Evolutionary conservation across 2,329 filamentous ascomycete species (phyloP).

Genomic region (Botrytis paeoniae): DNA sequence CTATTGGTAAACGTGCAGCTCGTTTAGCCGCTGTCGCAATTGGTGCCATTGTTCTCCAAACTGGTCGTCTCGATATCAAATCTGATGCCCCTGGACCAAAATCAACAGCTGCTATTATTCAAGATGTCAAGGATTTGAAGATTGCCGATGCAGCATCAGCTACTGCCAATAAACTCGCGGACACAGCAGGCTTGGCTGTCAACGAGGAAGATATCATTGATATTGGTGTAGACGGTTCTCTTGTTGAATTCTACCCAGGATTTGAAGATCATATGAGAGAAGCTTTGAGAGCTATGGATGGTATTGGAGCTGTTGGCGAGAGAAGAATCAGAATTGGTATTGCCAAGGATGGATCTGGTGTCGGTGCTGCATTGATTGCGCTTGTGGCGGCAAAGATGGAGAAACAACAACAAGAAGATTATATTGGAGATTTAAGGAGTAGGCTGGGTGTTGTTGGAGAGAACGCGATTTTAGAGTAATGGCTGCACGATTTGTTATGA

Average conservation of each 20-base stretch:
- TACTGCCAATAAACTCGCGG: conserved; percentile 32
- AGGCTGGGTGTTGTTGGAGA: background rate
- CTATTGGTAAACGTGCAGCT: conserved; percentile 84
- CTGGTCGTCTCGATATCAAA: conserved; percentile 60
- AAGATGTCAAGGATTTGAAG: conserved; percentile 33
- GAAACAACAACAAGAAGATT: conserved; percentile 26
- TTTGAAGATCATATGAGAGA: conserved; percentile 88
- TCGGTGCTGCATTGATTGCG: conserved; percentile 94
- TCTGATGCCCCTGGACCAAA: conserved; percentile 24
- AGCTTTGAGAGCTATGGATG: conserved; percentile 70
- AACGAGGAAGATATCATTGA: conserved; percentile 68
- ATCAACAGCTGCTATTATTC: conserved; percentile 29
- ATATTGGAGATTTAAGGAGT: conserved; percentile 22
- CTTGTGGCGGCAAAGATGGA: conserved; percentile 70
- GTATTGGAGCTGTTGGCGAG: conserved; percentile 75
- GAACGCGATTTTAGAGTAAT: background rate
- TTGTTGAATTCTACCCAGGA: conserved; percentile 93
- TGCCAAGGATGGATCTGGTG: conserved; percentile 92
- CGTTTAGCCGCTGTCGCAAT: conserved; percentile 85
- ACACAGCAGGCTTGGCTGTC: conserved; percentile 30
- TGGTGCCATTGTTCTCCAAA: conserved; percentile 77
- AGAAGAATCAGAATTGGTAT: conserved; percentile 90
- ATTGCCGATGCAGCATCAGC: conserved; percentile 29
- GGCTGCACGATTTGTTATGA: conserved; percentile 2
- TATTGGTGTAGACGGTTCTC: conserved; percentile 88